Percentiles rank a stretch among this genome's conserved stretches.
Evolutionary conservation across 2,329 filamentous ascomycete species (phyloP).

Genomic region (Cucurbitaria berberidis): DNA sequence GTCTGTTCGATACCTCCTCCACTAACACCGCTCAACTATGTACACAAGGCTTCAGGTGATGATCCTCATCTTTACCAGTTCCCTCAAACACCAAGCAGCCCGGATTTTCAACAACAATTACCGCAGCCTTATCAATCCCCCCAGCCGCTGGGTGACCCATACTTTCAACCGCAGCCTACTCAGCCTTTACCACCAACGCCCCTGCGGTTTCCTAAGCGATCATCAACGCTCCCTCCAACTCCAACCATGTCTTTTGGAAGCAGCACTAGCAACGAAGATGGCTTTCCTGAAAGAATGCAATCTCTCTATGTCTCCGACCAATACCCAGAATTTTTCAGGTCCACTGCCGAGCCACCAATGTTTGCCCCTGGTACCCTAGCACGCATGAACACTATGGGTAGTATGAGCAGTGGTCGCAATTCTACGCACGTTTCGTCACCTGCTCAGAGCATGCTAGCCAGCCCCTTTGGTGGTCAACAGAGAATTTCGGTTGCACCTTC

Average conservation of each 20-base stretch:
- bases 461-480: constrained; percentile 10
- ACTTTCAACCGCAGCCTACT: not conserved
- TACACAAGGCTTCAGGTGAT: constrained; percentile 1
- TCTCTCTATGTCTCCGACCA: constrained; percentile 11
- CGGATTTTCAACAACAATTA: not conserved
- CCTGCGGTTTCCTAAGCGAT: constrained; percentile 9
- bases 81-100: constrained; percentile 3
- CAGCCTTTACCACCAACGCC: not conserved
- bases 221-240: constrained; percentile 14
- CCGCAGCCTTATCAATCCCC: not conserved
- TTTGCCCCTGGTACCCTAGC: constrained; percentile 10
- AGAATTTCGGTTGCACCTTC: constrained; percentile 18
- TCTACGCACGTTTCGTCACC: constrained; percentile 4
- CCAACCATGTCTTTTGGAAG: constrained; percentile 20
- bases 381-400: constrained; percentile 17
- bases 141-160: constrained; percentile 1
- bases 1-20: not conserved
- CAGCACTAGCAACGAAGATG: constrained; percentile 13
- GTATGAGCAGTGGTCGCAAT: constrained; percentile 11
- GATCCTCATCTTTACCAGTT: not conserved
- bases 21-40: constrained; percentile 4
- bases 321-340: constrained; percentile 2
- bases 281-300: constrained; percentile 17
- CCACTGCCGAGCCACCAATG: constrained; percentile 4
- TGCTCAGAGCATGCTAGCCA: constrained; percentile 3